Conservation (phyloP, 2,329 filamentous ascomycete species). For the Penicillium sp. region DNA sequence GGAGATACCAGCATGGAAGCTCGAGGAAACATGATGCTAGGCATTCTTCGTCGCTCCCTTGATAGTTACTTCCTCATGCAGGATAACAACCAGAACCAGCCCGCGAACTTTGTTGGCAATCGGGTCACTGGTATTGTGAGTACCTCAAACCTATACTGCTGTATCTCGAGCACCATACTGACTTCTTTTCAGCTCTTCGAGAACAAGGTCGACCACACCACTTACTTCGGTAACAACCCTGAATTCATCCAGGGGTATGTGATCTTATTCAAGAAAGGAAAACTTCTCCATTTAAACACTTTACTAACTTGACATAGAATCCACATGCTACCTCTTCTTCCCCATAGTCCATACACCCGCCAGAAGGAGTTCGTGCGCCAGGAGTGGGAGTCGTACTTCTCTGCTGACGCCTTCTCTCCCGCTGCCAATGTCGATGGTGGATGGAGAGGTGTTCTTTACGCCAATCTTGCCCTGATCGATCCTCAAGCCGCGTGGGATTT, state of each 20-base stretch:
- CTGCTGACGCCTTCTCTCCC: constrained; percentile 60
- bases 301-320: constrained; percentile 57
- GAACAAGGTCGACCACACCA: constrained; percentile 92
- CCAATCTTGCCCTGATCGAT: constrained; percentile 76
- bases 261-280: constrained; percentile 1
- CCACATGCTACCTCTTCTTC: constrained; percentile 76
- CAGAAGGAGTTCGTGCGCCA: constrained; percentile 68
- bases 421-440: constrained; percentile 61
- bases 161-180: neutral
- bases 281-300: neutral
- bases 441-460: constrained; percentile 83
- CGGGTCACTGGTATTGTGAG: constrained; percentile 61
- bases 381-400: constrained; percentile 82
- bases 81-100: constrained; percentile 67
- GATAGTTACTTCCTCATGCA: constrained; percentile 80
- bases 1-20: constrained; percentile 78
- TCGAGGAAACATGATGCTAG: constrained; percentile 79
- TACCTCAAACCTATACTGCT: constrained; percentile 1
- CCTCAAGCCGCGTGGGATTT: constrained; percentile 69
- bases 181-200: constrained; percentile 64
- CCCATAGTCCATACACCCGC: constrained; percentile 66
- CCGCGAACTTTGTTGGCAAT: constrained; percentile 75
- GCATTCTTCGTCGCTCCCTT: constrained; percentile 70
- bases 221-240: constrained; percentile 74
- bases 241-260: constrained; percentile 65